A percentile compares a stretch with the other conserved stretches of the same genome.
phyloP scores from a whole-genome alignment of 495 filamentous ascomycete genomes.

The Lasiosphaeria hispida region DNA sequence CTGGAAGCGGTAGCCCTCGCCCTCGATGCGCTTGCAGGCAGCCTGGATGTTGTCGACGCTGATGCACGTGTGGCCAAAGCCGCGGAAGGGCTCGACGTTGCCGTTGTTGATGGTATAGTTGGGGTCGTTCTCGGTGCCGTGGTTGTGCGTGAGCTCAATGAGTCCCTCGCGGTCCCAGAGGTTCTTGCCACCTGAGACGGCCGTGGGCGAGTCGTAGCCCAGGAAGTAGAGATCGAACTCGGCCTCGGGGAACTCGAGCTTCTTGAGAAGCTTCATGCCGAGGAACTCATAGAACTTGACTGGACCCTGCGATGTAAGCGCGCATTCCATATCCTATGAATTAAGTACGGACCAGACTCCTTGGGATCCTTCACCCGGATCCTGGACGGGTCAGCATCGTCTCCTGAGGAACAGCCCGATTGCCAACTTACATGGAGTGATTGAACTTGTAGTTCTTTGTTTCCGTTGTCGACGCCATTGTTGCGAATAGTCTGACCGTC shows the following conservation, averaged over 20 bases:
- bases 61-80: constrained; percentile 89
- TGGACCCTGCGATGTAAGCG: constrained; percentile 17
- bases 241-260: constrained; percentile 66
- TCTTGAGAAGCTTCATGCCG: constrained; percentile 79
- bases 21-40: constrained; percentile 83
- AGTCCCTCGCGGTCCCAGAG: constrained; percentile 85
- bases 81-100: constrained; percentile 79
- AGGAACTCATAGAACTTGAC: constrained; percentile 95
- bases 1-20: constrained; percentile 88
- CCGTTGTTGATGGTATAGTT: constrained; percentile 82
- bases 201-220: constrained; percentile 64
- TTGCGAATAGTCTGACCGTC: constrained; percentile 30
- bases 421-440: constrained; percentile 63
- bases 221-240: constrained; percentile 92
- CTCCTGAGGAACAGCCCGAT: constrained; percentile 14
- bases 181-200: constrained; percentile 58
- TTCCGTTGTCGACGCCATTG: constrained; percentile 72
- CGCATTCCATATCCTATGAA: too few species aligned
- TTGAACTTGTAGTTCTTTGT: constrained; percentile 83
- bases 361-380: constrained; percentile 93
- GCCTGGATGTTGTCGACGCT: constrained; percentile 87
- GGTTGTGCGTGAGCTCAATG: constrained; percentile 94
- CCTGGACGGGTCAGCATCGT: constrained; percentile 51
- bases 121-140: constrained; percentile 86
- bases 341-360: constrained; percentile 55